Conservation (phyloP, 371 early-diverging fungal species). For the Apophysomyces elegans region DNA sequence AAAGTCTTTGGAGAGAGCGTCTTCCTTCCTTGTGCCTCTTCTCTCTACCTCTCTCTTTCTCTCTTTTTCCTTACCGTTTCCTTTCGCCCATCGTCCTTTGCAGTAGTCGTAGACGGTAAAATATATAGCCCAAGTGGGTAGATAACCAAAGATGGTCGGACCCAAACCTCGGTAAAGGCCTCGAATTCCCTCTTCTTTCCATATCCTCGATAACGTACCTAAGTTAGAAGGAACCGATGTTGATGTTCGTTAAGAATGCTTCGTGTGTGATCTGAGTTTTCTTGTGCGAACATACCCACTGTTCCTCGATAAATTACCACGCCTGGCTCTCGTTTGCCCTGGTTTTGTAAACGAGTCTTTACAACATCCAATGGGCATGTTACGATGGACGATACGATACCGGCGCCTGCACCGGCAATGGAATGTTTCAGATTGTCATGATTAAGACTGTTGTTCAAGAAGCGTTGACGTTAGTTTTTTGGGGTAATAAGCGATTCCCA, state of each 20-base stretch:
- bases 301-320: conserved; percentile 48
- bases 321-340: conserved; percentile 60
- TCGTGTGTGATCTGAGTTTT: too few species aligned
- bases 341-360: conserved; percentile 94
- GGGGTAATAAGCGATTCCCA: not conserved
- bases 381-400: conserved; percentile 79
- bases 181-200: conserved; percentile 82
- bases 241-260: not conserved
- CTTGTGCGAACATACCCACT: conserved; percentile 27
- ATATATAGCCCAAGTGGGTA: conserved; percentile 93
- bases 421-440: conserved; percentile 75
- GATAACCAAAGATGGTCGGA: conserved; percentile 86
- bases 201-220: conserved; percentile 78
- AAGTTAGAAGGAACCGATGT: not conserved
- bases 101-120: conserved; percentile 79
- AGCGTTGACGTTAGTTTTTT: too few species aligned
- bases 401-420: conserved; percentile 87
- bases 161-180: conserved; percentile 92
- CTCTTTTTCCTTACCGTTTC: not conserved
- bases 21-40: not conserved
- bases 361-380: conserved; percentile 95
- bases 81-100: conserved; percentile 45
- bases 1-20: not conserved
- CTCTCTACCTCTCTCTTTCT: not conserved
- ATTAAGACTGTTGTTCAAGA: conserved; percentile 29